Conservation (phyloP, 2,329 filamentous ascomycete species). For the Arthrobotrys megalospora region DNA sequence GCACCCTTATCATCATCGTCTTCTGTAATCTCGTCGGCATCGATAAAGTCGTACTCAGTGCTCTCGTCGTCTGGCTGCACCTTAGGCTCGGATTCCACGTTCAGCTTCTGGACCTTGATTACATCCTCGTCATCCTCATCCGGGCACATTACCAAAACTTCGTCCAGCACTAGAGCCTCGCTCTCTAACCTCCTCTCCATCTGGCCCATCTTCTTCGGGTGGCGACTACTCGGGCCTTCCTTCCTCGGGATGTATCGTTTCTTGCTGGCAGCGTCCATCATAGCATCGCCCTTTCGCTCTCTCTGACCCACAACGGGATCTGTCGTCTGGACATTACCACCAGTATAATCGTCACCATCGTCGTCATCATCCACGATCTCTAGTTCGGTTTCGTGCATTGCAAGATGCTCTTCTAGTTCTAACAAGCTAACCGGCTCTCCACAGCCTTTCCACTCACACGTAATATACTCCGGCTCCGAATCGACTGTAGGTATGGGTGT, state of each 20-base stretch:
- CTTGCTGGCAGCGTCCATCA: conserved; percentile 52
- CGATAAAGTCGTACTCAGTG: conserved; percentile 51
- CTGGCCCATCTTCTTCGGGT: conserved; percentile 47
- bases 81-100: background rate
- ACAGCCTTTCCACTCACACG: conserved; percentile 51
- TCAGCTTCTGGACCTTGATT: conserved; percentile 35
- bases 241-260: conserved; percentile 47
- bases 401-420: conserved; percentile 42
- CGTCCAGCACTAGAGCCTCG: conserved; percentile 23
- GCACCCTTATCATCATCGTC: conserved; percentile 24
- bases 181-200: conserved; percentile 50
- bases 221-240: conserved; percentile 41
- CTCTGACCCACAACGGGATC: conserved; percentile 17
- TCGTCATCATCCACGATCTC: conserved; percentile 33
- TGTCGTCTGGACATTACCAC: background rate
- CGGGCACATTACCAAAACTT: conserved; percentile 20
- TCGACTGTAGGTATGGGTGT: background rate
- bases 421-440: conserved; percentile 54
- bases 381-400: conserved; percentile 37
- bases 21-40: conserved; percentile 35
- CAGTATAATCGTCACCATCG: conserved; percentile 15
- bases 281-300: conserved; percentile 39
- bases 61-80: conserved; percentile 29
- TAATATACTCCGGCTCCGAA: conserved; percentile 33
- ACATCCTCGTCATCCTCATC: conserved; percentile 44